These are phyloP conservation scores for Penstemon eatonii DNA, from an alignment of 257 asterid species.

Conservation along the genomic window DNA sequence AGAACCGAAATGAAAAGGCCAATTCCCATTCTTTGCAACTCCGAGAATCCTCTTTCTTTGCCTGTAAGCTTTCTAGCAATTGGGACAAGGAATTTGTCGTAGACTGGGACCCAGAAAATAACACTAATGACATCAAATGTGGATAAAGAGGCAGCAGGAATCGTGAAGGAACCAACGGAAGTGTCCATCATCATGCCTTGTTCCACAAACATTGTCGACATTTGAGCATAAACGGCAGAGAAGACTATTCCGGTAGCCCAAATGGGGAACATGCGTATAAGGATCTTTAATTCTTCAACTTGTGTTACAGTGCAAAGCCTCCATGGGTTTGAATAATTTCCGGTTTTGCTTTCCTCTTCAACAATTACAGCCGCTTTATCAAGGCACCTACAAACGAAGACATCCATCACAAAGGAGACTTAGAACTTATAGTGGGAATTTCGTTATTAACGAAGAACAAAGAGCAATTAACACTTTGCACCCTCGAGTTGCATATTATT, in stretches of 20 bases:
- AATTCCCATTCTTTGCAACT: constrained; percentile 84
- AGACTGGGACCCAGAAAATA: constrained; percentile 84
- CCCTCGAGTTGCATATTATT: too few relatives aligned
- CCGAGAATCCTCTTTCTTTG: constrained; percentile 66
- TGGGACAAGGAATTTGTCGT: constrained; percentile 75
- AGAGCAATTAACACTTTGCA: not conserved
- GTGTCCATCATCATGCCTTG: constrained; percentile 95
- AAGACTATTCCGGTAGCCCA: constrained; percentile 96
- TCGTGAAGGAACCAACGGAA: constrained; percentile 67
- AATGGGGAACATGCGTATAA: constrained; percentile 89
- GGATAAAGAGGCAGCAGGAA: constrained; percentile 90
- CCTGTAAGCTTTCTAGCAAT: constrained; percentile 69
- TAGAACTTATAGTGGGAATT: not conserved
- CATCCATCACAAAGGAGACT: constrained; percentile 5
- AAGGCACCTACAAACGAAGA: constrained; percentile 60
- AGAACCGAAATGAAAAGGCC: constrained; percentile 70
- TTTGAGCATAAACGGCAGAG: constrained; percentile 84
- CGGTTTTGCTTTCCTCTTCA: constrained; percentile 46
- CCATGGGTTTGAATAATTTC: constrained; percentile 73
- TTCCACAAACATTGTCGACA: constrained; percentile 91
- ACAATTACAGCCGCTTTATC: constrained; percentile 78
- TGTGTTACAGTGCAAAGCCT: constrained; percentile 85
- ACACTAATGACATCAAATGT: constrained; percentile 79
- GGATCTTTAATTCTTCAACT: constrained; percentile 78
- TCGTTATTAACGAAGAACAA: not conserved